Base-by-base conservation (phyloP, 2,329 filamentous ascomycete genomes). In the Cercospora sp. region DNA sequence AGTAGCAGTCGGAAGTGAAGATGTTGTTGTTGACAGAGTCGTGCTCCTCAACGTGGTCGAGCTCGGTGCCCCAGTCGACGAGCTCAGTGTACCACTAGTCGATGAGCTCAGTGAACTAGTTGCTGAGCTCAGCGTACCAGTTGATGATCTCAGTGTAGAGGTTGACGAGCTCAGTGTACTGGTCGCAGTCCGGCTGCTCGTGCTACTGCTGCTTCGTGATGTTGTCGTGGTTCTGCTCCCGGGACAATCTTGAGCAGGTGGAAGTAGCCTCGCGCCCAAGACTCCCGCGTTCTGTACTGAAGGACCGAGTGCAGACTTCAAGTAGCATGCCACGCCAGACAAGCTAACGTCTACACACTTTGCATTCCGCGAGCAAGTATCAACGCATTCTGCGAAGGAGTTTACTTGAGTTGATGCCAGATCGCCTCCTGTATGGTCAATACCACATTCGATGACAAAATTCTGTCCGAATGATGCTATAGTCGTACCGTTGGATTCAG, bases 261-360 rank as follows among this genome's bases (percentile, higher is more conserved):
- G 66, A 34, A 76, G 61, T 34, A 78, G 58, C 61, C 71, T 75
- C 6, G 77, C 77, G 34, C 77, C 77, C 68, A 67, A 71, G 45
- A 78, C 43, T 4, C 59, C 67, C 16, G 45, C 66, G 43, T 71
- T 70, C n/a, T 69, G 64, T 16, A 74, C 58, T 9, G 70, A 58
- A 16, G 68, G 51, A 9, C 75, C 75, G 3, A 78, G 51, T 9
- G 63, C 69, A 24, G 66, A 74, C 74, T 79, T 79, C 68, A 79
- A 63, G 65, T 78, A 77, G 69, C 76, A 78, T 10, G 75, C 74
- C 18, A 68, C 32, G 2, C 78, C 77, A 9, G 76, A 75, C 13
- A 77, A 69, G 21, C 70, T 72, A 28, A 79, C 75, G 64, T 78
- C 76, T 9, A 78, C 74, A 69, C 78, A 80, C 49, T 72, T 72